These are phyloP conservation scores for Pseudophaeomoniella oleicola DNA, from an alignment of 2,329 filamentous ascomycete species.

Conservation along the genomic window DNA sequence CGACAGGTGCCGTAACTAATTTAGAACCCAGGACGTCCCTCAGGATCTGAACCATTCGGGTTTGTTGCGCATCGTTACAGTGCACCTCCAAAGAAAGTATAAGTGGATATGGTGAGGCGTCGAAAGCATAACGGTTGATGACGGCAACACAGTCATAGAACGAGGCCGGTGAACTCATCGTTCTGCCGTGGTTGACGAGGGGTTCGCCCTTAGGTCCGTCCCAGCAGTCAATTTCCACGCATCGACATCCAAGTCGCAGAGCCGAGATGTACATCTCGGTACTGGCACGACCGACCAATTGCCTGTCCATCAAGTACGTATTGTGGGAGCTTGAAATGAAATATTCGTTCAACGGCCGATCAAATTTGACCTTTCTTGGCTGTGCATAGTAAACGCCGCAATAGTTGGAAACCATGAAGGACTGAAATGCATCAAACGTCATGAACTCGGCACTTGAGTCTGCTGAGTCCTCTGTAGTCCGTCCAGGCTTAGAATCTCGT, in stretches of 20 bases:
- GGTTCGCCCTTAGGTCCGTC: slow-evolving; percentile 79
- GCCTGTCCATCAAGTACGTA: slow-evolving; percentile 84
- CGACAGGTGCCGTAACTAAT: slow-evolving; percentile 62
- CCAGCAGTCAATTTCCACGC: slow-evolving; percentile 97
- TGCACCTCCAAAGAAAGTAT: slow-evolving; percentile 95
- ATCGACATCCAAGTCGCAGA: slow-evolving; percentile 77
- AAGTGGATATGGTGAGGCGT: slow-evolving; percentile 71
- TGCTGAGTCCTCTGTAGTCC: slow-evolving; percentile 25
- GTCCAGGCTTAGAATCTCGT: slow-evolving; percentile 41
- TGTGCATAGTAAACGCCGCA: slow-evolving; percentile 54
- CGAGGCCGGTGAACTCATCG: slow-evolving; percentile 72
- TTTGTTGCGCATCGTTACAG: slow-evolving; percentile 70
- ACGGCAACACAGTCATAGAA: slow-evolving; percentile 87
- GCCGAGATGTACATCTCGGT: slow-evolving; percentile 90
- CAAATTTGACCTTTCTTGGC: slow-evolving; percentile 49
- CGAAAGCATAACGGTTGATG: slow-evolving; percentile 89
- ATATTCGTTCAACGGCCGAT: slow-evolving; percentile 87
- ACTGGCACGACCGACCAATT: slow-evolving; percentile 79
- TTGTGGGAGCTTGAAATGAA: slow-evolving; percentile 98
- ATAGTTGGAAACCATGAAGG: slow-evolving; percentile 58
- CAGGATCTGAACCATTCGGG: slow-evolving; percentile 80
- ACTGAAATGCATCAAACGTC: slow-evolving; percentile 63
- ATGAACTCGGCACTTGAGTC: slow-evolving; percentile 43
- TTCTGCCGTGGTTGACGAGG: slow-evolving; percentile 80
- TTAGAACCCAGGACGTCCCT: slow-evolving; percentile 67